Conservation (phyloP, 2,329 filamentous ascomycete genomes). For the Lecanicillium sp. region DNA sequence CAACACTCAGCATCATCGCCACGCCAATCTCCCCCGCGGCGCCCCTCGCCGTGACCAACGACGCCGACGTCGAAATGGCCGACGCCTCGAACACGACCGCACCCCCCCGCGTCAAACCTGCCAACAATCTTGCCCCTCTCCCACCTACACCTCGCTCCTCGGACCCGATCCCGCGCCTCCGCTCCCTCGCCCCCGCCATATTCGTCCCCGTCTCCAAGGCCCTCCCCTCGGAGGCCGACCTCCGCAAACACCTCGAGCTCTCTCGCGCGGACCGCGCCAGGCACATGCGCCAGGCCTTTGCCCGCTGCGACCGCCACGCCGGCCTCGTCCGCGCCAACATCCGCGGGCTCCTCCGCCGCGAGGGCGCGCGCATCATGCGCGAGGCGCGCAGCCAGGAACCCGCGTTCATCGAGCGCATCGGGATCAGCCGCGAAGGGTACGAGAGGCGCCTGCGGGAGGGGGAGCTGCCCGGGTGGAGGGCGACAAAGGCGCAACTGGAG, state of each 20-base stretch:
- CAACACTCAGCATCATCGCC: too few species aligned
- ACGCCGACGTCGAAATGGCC: neutral
- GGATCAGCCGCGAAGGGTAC: conserved; percentile 7
- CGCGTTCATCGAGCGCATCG: neutral
- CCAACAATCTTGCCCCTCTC: neutral
- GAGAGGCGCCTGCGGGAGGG: neutral
- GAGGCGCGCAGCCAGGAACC: conserved; percentile 18
- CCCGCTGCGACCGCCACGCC: conserved; percentile 22
- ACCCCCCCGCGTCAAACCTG: neutral
- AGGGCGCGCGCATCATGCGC: conserved; percentile 27
- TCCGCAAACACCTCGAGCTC: conserved; percentile 27
- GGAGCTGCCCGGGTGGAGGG: neutral
- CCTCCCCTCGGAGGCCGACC: conserved; percentile 16
- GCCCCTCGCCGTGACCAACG: too few species aligned
- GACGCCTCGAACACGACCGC: neutral
- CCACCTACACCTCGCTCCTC: neutral
- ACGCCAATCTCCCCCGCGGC: too few species aligned
- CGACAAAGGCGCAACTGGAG: conserved; percentile 13
- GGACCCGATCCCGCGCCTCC: conserved; percentile 18
- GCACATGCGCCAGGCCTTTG: conserved; percentile 18
- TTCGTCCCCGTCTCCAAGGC: conserved; percentile 28
- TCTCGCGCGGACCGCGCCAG: conserved; percentile 18
- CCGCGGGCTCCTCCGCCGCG: conserved; percentile 23
- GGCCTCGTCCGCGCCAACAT: conserved; percentile 26
- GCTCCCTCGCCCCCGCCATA: conserved; percentile 24